phyloP scores from a whole-genome alignment of 441 rosid species.

The Pelargonium citronellum region DNA sequence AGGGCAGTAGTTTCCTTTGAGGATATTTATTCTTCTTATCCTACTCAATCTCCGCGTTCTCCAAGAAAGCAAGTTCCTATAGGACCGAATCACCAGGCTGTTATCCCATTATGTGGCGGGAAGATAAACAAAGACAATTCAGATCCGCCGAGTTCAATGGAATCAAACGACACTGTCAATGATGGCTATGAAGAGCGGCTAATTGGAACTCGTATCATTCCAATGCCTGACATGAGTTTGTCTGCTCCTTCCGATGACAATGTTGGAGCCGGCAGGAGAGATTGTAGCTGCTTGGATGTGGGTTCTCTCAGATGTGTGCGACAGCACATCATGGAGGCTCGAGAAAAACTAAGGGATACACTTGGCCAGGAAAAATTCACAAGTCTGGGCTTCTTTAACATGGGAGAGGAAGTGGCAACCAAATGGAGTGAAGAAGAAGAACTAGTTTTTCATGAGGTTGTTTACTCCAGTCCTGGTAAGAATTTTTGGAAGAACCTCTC shows the following conservation, averaged over 20 bases:
- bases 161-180: slow-evolving; percentile 10
- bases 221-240: slow-evolving; percentile 30
- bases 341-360: slow-evolving; percentile 27
- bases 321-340: slow-evolving; percentile 38
- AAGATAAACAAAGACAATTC: slow-evolving; percentile 21
- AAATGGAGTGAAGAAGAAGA: slow-evolving; percentile 42
- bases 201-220: slow-evolving; percentile 36
- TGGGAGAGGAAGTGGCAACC: slow-evolving; percentile 46
- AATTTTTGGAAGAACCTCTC: slow-evolving; percentile 46
- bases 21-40: slow-evolving; percentile 30
- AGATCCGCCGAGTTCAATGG: slow-evolving; percentile 10
- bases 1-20: slow-evolving; percentile 30
- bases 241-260: slow-evolving; percentile 1
- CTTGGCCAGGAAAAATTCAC: slow-evolving; percentile 36
- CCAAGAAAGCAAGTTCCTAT: slow-evolving; percentile 55
- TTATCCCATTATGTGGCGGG: slow-evolving; percentile 44
- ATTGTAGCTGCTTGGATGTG: slow-evolving; percentile 37
- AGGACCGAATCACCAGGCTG: slow-evolving; percentile 59
- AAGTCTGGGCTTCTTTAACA: slow-evolving; percentile 37
- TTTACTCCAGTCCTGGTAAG: slow-evolving; percentile 39
- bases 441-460: slow-evolving; percentile 29
- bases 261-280: slow-evolving; percentile 19
- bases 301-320: slow-evolving; percentile 42
- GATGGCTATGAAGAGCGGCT: slow-evolving; percentile 21
- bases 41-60: slow-evolving; percentile 24